Evolutionary conservation across 106 monocot genomes (phyloP), one percentile per base, ranked within the genome.

Genomic region (Dendrobium chrysotoxum): DNA sequence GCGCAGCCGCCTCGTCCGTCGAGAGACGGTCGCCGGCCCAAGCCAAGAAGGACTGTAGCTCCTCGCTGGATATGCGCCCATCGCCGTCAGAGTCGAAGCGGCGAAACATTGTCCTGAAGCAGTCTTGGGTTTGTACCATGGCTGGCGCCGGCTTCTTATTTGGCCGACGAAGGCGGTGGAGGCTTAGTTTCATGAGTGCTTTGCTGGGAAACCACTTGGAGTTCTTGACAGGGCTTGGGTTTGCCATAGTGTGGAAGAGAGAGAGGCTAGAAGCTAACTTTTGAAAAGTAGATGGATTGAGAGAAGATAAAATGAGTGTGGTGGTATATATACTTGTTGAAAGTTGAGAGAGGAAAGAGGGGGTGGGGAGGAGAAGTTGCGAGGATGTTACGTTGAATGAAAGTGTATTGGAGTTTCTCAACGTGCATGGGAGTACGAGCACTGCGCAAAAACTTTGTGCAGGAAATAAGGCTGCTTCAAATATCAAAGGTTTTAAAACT

Each of bases 1-100:
- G 79, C 31, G 4, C 26, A 75, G 79, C 82, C 7, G 66, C 79
- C 72, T 84, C 83, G 47, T 40, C 54, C 15, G 15, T 2, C 5
- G 85, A 57, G 30, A 83, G 46, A 15, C 54, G 57, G 50, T 84
- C 80, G 16, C 85, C 86, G 0, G 73, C 76, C 80, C 77, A 82
- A 7, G 39, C 38, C 28, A 84, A 28, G 74, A 85, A 82, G 20
- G 64, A 31, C 23, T 25, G 53, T 2, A 89, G 77, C 78, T 89
- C 89, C 20, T 84, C 78, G 26, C 31, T 26, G 0, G 83, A 79
- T 72, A 83, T 83, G 53, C 57, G 78, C 6, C 83, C 72, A 42
- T 83, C 78, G 15, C 72, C 86, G 80, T 89, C 46, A 0, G 73
- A 7, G 81, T 86, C 89, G 53, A 86, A 75, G 26, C 61, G 57